Conservation (phyloP, 148 eudicot species). For the Nyssa sinensis region DNA sequence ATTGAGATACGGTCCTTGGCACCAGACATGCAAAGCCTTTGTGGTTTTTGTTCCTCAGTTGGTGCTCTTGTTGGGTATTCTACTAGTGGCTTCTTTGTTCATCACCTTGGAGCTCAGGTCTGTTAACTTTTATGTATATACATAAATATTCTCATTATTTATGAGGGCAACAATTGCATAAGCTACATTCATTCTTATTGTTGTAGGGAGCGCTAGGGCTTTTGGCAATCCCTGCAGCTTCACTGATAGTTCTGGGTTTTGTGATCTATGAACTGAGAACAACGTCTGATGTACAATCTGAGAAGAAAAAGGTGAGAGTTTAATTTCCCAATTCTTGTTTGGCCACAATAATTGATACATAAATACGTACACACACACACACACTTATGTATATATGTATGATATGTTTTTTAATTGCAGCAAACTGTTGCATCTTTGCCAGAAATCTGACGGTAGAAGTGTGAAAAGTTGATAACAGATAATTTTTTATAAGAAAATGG, state of each 20-base stretch:
- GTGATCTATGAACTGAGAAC: constrained; percentile 43
- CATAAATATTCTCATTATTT: too few relatives aligned
- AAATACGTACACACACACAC: too few relatives aligned
- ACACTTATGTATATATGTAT: too few relatives aligned
- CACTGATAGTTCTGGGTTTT: constrained; percentile 47
- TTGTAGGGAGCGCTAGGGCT: constrained; percentile 56
- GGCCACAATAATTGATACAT: too few relatives aligned
- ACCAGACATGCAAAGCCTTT: constrained; percentile 62
- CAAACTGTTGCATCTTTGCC: too few relatives aligned
- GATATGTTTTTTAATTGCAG: too few relatives aligned
- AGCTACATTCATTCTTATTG: too few relatives aligned
- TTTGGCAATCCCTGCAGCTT: constrained; percentile 42
- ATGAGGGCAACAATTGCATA: too few relatives aligned
- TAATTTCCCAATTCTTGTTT: too few relatives aligned
- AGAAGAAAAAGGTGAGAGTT: constrained; percentile 42
- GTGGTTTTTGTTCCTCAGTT: constrained; percentile 43
- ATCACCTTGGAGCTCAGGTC: constrained; percentile 69
- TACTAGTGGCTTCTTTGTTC: constrained; percentile 55
- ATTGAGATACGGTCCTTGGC: constrained; percentile 51
- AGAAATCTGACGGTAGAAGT: too few relatives aligned
- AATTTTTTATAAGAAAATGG: too few relatives aligned
- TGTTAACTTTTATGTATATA: background rate
- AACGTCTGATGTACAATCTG: constrained; percentile 3
- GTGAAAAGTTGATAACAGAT: too few relatives aligned
- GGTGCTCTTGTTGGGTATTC: constrained; percentile 59